A percentile compares a stretch with the other conserved stretches of the same genome.
Conservation (phyloP, 2,329 filamentous ascomycete species). For the Sordariomycetes sp. region DNA sequence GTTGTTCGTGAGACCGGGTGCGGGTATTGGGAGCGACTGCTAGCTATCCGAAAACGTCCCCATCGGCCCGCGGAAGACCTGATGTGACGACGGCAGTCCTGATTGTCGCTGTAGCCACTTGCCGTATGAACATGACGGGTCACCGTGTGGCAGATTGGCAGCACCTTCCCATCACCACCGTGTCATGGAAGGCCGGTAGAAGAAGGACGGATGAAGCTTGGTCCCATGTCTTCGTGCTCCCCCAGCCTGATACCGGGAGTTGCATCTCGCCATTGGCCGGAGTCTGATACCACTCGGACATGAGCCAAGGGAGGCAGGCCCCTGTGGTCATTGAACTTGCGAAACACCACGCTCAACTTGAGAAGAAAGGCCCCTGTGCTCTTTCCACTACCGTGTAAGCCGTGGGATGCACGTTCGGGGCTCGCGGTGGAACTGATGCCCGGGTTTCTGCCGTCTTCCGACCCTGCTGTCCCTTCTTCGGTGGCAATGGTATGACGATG, state of each 20-base stretch:
- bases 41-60: not conserved
- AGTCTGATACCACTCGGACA: too few relatives aligned
- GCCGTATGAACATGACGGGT: not conserved
- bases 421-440: not conserved
- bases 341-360: too few relatives aligned
- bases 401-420: not conserved
- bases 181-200: not conserved
- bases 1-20: not conserved
- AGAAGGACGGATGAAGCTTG: not conserved
- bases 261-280: not conserved
- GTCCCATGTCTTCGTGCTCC: not conserved
- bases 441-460: not conserved
- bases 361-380: too few relatives aligned
- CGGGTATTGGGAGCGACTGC: not conserved
- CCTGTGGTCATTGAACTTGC: too few relatives aligned
- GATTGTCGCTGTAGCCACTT: not conserved
- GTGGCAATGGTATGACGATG: not conserved
- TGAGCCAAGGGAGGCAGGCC: too few relatives aligned
- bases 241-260: too few relatives aligned
- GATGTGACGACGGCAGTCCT: not conserved
- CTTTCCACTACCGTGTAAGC: too few relatives aligned
- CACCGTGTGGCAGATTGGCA: not conserved
- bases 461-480: not conserved
- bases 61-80: not conserved
- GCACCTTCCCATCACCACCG: not conserved